Conservation (phyloP, 306 rosid species). For the Hippophae tibetana region DNA sequence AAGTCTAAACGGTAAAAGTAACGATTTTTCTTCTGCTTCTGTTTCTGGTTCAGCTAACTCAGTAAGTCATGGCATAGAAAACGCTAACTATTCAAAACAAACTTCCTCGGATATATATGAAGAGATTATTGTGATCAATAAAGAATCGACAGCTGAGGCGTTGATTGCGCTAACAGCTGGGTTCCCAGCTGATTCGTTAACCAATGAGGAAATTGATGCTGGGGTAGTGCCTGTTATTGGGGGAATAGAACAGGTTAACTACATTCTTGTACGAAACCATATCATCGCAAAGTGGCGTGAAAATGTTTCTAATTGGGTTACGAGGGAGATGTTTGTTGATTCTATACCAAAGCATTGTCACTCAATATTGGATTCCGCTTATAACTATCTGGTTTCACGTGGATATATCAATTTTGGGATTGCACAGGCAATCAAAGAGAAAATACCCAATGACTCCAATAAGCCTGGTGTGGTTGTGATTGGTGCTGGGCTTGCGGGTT, state of each 20-base stretch:
- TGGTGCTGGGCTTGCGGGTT: conserved; percentile 86
- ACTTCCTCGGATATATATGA: conserved; percentile 41
- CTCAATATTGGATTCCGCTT: conserved; percentile 59
- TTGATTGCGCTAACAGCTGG: conserved; percentile 71
- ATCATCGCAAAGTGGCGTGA: conserved; percentile 95
- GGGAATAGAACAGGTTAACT: conserved; percentile 91
- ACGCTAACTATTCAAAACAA: conserved; percentile 15
- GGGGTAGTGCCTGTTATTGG: conserved; percentile 63
- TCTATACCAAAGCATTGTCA: conserved; percentile 57
- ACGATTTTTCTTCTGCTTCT: conserved; percentile 25
- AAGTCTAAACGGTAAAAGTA: conserved; percentile 24
- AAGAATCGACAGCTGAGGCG: conserved; percentile 83
- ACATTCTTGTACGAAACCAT: conserved; percentile 79
- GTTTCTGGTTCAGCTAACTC: conserved; percentile 21
- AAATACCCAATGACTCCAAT: conserved; percentile 41
- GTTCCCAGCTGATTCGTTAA: conserved; percentile 80
- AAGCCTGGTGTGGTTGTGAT: conserved; percentile 53
- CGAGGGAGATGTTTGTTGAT: conserved; percentile 55
- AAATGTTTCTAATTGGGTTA: conserved; percentile 65
- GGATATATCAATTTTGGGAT: conserved; percentile 85
- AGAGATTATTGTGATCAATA: conserved; percentile 77
- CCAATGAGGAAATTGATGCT: conserved; percentile 82
- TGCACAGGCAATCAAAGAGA: conserved; percentile 54
- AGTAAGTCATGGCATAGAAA: conserved; percentile 23
- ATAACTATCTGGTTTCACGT: conserved; percentile 58